Evolutionary conservation across 2,329 filamentous ascomycete species (phyloP).

Genomic region (Fusarium musae): DNA sequence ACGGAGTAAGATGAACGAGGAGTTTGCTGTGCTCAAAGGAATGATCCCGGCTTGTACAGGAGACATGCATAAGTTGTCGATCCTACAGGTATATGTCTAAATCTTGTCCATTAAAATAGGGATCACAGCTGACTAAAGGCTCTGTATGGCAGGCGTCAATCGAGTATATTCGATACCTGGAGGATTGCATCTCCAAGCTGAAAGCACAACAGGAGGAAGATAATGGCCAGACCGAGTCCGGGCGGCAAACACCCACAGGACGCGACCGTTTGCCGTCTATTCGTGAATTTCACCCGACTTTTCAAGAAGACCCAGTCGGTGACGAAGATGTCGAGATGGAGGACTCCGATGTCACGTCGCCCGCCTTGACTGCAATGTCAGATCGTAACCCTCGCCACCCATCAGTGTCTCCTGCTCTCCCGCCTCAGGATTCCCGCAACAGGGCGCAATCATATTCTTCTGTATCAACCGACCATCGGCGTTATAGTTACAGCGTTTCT

Average conservation of each 20-base stretch:
- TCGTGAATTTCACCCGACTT: constrained; percentile 53
- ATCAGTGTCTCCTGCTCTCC: constrained; percentile 64
- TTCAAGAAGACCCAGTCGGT: constrained; percentile 52
- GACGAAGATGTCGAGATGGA: constrained; percentile 70
- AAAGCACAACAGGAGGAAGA: constrained; percentile 67
- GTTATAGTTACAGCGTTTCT: constrained; percentile 62
- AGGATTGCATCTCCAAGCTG: constrained; percentile 85
- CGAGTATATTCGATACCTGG: constrained; percentile 93
- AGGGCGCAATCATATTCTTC: constrained; percentile 67
- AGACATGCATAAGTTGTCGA: constrained; percentile 98
- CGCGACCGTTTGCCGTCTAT: constrained; percentile 50
- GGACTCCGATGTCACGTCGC: constrained; percentile 62
- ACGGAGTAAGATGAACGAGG: constrained; percentile 98
- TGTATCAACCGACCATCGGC: constrained; percentile 61
- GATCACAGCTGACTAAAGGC: constrained; percentile 13
- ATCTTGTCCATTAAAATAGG: background rate
- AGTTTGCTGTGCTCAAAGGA: constrained; percentile 90
- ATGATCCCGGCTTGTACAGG: constrained; percentile 97
- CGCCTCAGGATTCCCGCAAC: constrained; percentile 55
- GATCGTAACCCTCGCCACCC: constrained; percentile 53
- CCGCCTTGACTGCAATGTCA: constrained; percentile 53
- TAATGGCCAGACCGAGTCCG: constrained; percentile 44
- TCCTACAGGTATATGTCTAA: constrained; percentile 77
- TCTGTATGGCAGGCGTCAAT: constrained; percentile 78
- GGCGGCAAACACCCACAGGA: constrained; percentile 42